Evolutionary conservation across 1,284 basidiomycete genomes (phyloP).

Genomic region (Microbotryum intermedium): DNA sequence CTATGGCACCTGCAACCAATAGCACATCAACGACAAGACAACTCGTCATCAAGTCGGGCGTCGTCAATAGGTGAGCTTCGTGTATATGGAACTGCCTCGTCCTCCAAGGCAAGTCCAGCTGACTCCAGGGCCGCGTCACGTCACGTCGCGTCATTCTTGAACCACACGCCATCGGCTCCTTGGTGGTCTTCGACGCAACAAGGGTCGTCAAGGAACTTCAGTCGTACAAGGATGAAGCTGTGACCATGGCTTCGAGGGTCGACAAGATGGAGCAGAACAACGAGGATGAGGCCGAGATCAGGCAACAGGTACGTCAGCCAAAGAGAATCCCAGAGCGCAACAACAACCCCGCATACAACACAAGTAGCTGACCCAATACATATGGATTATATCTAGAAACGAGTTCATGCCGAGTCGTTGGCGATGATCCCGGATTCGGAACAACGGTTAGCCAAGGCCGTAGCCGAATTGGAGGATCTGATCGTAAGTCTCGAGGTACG

Average conservation of each 20-base stretch:
- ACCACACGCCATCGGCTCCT: too few species aligned
- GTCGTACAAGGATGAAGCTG: conserved; percentile 18
- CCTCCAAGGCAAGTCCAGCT: neutral
- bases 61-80: conserved; percentile 21
- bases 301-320: conserved; percentile 19
- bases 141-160: too few species aligned
- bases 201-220: conserved; percentile 23
- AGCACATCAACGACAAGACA: conserved; percentile 6
- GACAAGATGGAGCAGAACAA: conserved; percentile 16
- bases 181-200: neutral
- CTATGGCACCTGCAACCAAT: too few species aligned
- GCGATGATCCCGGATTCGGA: conserved; percentile 30
- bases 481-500: conserved; percentile 9
- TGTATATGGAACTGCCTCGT: neutral
- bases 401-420: conserved; percentile 19
- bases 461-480: conserved; percentile 24
- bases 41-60: conserved; percentile 25
- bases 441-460: conserved; percentile 23
- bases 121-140: too few species aligned
- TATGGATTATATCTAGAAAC: too few species aligned
- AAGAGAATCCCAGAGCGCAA: too few species aligned
- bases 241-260: neutral
- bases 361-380: too few species aligned
- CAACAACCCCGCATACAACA: too few species aligned
- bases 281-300: conserved; percentile 26